Evolutionary conservation across 2,329 filamentous ascomycete genomes (phyloP).

Genomic region (Sporothrix euskadiensis): DNA sequence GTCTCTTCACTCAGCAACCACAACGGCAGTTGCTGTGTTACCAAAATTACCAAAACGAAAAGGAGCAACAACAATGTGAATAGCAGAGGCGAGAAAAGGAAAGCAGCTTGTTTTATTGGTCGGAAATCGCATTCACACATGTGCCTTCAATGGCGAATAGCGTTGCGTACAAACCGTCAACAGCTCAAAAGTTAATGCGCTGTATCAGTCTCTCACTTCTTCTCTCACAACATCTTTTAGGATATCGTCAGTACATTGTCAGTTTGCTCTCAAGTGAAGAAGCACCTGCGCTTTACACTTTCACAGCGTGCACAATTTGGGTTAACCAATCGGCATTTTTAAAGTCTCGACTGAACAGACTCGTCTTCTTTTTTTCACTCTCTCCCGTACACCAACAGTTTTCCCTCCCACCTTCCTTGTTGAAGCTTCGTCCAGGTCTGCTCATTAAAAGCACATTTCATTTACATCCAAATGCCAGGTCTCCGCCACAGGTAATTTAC

Average conservation of each 20-base stretch:
- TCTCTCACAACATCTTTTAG: no score
- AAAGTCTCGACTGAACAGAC: not conserved
- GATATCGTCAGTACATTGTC: not conserved
- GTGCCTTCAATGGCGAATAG: no score
- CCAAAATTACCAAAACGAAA: not conserved
- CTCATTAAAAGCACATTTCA: not conserved
- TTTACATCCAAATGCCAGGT: not conserved
- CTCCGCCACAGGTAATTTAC: not conserved
- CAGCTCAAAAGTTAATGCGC: no score
- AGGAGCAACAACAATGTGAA: not conserved
- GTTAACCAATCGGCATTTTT: not conserved
- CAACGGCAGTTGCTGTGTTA: not conserved
- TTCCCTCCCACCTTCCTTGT: not conserved
- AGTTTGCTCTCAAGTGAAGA: not conserved
- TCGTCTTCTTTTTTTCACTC: not conserved
- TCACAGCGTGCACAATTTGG: not conserved
- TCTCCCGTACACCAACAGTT: not conserved
- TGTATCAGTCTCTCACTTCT: no score
- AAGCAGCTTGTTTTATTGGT: not conserved
- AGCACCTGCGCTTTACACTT: not conserved
- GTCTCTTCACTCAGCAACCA: slow-evolving; percentile 2
- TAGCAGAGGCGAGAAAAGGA: not conserved
- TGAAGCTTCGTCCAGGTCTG: not conserved
- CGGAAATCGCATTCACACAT: no score
- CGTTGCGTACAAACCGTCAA: not conserved